phyloP scores from a whole-genome alignment of 768 basidiomycete species.

The Kwoniella sp. region DNA sequence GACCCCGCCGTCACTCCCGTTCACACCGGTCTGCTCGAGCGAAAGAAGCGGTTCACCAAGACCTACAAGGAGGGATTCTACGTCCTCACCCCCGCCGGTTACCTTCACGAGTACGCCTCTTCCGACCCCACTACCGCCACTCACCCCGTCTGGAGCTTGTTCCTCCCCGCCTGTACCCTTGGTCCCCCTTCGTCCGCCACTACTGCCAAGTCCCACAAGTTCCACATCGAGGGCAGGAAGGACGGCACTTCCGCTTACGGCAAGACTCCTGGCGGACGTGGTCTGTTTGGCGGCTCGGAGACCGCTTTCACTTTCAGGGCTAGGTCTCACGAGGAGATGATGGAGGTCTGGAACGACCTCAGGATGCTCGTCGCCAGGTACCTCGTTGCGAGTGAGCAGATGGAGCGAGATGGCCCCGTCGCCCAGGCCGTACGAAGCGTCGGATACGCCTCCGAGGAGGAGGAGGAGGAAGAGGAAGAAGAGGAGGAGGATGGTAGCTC shows the following conservation, averaged over 20 bases:
- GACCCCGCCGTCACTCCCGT: constrained; percentile 80
- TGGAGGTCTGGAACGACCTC: constrained; percentile 99
- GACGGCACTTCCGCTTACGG: constrained; percentile 63
- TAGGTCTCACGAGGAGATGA: constrained; percentile 89
- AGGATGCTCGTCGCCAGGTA: constrained; percentile 89
- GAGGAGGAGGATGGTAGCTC: constrained; percentile 54
- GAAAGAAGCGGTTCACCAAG: constrained; percentile 92
- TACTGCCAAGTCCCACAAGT: constrained; percentile 77
- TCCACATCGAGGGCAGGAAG: constrained; percentile 90
- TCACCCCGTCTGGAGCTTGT: constrained; percentile 73
- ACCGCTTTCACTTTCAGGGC: constrained; percentile 83
- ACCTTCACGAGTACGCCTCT: constrained; percentile 82
- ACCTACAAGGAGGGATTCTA: constrained; percentile 80
- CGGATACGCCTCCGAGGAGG: constrained; percentile 67
- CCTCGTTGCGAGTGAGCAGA: constrained; percentile 85
- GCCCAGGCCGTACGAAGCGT: constrained; percentile 83
- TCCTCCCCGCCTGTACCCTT: constrained; percentile 91
- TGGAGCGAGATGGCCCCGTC: constrained; percentile 87
- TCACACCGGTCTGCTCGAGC: constrained; percentile 83
- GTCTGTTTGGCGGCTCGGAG: constrained; percentile 52
- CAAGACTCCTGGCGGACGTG: constrained; percentile 46
- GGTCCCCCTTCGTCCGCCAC: constrained; percentile 73
- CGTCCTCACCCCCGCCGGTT: constrained; percentile 91
- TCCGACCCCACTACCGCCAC: constrained; percentile 61
- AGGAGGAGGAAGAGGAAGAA: constrained; percentile 45